A percentile compares a stretch with the other conserved stretches of the same genome.
Evolutionary conservation across 2,329 filamentous ascomycete species (phyloP).

Genomic region (Colletotrichum graminicola): DNA sequence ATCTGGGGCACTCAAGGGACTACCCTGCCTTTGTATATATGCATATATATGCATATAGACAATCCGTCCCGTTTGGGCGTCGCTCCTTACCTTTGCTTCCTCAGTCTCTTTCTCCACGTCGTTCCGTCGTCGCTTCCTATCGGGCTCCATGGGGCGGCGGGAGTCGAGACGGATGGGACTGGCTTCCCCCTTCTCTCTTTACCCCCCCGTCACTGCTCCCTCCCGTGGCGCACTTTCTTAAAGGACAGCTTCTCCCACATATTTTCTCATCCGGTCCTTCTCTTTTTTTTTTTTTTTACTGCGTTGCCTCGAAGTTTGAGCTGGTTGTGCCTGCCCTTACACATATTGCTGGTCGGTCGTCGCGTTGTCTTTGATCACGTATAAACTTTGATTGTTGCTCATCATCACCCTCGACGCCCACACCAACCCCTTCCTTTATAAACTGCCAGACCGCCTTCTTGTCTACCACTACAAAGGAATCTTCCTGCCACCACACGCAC

Average conservation of each 20-base stretch:
- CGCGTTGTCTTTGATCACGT: constrained; percentile 22
- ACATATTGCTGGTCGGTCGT: constrained; percentile 4
- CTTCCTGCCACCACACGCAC: constrained; percentile 1
- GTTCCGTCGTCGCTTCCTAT: constrained; percentile 37
- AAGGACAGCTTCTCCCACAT: constrained; percentile 35
- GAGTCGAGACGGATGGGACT: constrained; percentile 27
- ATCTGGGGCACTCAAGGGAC: constrained; percentile 11
- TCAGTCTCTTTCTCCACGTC: constrained; percentile 20
- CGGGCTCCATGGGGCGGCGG: constrained; percentile 23
- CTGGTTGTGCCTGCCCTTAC: constrained; percentile 10
- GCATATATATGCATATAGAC: constrained; percentile 18
- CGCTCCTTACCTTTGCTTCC: constrained; percentile 23
- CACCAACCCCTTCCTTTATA: constrained; percentile 3
- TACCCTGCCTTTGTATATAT: background rate
- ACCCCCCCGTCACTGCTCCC: constrained; percentile 18
- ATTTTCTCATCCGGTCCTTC: background rate
- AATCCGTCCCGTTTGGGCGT: constrained; percentile 24
- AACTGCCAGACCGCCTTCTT: constrained; percentile 16
- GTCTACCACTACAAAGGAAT: constrained; percentile 3
- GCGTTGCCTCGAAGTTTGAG: constrained; percentile 19
- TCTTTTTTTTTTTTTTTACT: constrained; percentile 17
- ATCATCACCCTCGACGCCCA: constrained; percentile 10
- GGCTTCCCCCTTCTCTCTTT: background rate
- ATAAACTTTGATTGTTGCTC: constrained; percentile 23
- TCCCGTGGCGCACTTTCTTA: constrained; percentile 31